Evolutionary conservation across 345 rosid genomes (phyloP).

Genomic region (Eutrema heterophyllum): DNA sequence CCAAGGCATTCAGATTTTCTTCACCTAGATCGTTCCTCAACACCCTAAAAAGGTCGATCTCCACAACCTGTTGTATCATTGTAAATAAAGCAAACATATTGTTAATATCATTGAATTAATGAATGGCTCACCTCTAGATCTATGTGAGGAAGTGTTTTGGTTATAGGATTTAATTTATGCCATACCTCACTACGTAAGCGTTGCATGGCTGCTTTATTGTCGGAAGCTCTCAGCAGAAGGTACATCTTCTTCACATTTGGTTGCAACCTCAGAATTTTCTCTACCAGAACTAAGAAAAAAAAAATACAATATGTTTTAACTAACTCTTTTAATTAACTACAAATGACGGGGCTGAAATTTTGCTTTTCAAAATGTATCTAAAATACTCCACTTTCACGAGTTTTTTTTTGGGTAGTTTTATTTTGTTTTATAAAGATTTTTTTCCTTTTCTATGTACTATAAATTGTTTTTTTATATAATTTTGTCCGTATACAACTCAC

Average conservation of each 20-base stretch:
- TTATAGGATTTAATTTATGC: neutral
- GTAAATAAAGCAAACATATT: neutral
- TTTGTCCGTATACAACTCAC: neutral
- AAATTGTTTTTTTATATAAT: no score
- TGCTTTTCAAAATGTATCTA: neutral
- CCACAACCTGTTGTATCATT: conserved; percentile 38
- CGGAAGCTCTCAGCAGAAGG: conserved; percentile 74
- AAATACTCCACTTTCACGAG: neutral
- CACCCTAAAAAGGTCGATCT: conserved; percentile 55
- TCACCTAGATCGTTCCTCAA: conserved; percentile 46
- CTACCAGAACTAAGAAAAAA: conserved; percentile 54
- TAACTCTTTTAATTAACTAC: neutral
- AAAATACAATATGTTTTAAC: neutral
- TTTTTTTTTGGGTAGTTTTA: neutral
- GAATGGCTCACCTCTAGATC: neutral
- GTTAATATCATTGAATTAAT: neutral
- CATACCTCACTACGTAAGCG: conserved; percentile 71
- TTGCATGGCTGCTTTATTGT: conserved; percentile 53
- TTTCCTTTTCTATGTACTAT: neutral
- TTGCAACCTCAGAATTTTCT: conserved; percentile 84
- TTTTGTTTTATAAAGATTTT: neutral
- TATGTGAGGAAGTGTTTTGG: neutral
- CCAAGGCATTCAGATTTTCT: conserved; percentile 33
- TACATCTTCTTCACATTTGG: conserved; percentile 85
- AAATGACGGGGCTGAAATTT: neutral